Base-by-base conservation (phyloP, 345 rosid species). In the Eucalyptus tenuipes region DNA sequence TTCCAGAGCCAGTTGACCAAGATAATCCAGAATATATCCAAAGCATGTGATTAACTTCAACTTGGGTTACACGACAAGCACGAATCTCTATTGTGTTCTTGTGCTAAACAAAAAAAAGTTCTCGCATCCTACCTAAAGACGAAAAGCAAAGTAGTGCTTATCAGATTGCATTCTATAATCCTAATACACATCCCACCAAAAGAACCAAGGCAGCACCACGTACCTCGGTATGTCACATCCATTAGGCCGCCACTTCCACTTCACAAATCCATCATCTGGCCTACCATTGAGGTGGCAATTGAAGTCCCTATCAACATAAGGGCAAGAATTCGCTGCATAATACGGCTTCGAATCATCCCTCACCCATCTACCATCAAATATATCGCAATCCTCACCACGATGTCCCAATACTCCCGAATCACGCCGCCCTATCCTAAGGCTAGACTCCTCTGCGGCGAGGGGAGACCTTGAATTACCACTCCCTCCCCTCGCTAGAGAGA, bases 161-260 rank as follows among this genome's bases (percentile, higher is more conserved):
- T 49, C 44, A 29, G 87, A 48, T 49, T 85, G 40, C 52, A 31
- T 18, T 42, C 64, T 53, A 85, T 11, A 86, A 86, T 49, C 45
- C 64, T 7, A 86, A 40, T 13, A 48, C 44, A 88, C 16, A 68
- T 79, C 42, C 80, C 40, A 48, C 33, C 50, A 66, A 9, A 2
- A 49, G 66, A 24, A 31, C 27, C 53, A 55, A 85, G 31, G 88
- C 64, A 66, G 86, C 85, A 45, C 31, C 85, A 45, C 31, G 57
- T 89, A 95, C 96, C 98, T 97, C 25, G 96, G 96, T 52, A 95
- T 91, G 88, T 93, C 91, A 49, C 99, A 96, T 4, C 94, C 93
- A 91, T 94, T 91, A 87, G 99, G 98, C 89, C 96, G 95, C 98
- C 99, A 96, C 91, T 91, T 96, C 97, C 99, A 97, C 87, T 92